Evolutionary conservation across 345 rosid species (phyloP).

Genomic region (Dipteronia dyeriana): DNA sequence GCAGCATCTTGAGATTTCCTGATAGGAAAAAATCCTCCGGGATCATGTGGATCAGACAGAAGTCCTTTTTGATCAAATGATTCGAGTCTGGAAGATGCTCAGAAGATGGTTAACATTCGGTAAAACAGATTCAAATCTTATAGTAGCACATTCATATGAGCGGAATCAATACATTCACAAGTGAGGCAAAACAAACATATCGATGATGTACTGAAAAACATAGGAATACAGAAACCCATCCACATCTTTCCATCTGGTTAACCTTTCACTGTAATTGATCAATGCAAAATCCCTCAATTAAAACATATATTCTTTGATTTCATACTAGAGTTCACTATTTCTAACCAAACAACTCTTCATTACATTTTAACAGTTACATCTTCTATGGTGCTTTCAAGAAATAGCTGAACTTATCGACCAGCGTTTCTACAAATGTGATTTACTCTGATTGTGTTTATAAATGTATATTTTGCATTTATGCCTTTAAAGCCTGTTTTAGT

Average conservation of each 20-base stretch:
- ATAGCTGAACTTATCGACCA: background rate
- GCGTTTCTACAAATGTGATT: background rate
- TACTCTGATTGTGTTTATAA: background rate
- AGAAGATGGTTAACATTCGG: conserved; percentile 6
- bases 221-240: background rate
- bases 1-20: conserved; percentile 83
- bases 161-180: background rate
- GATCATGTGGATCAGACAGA: conserved; percentile 41
- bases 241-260: background rate
- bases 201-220: background rate
- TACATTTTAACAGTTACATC: background rate
- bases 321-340: background rate
- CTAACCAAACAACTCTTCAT: background rate
- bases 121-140: background rate
- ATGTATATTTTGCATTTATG: no score
- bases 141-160: background rate
- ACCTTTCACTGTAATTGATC: background rate
- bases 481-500: background rate
- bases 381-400: background rate
- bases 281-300: background rate
- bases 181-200: background rate
- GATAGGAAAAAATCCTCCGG: conserved; percentile 47
- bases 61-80: conserved; percentile 60
- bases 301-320: background rate
- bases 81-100: conserved; percentile 46